Percentiles rank a stretch among this genome's conserved stretches.
phyloP scores from a whole-genome alignment of 1,139 yeast genomes.

The Hemisphaericaspora subhashii region DNA sequence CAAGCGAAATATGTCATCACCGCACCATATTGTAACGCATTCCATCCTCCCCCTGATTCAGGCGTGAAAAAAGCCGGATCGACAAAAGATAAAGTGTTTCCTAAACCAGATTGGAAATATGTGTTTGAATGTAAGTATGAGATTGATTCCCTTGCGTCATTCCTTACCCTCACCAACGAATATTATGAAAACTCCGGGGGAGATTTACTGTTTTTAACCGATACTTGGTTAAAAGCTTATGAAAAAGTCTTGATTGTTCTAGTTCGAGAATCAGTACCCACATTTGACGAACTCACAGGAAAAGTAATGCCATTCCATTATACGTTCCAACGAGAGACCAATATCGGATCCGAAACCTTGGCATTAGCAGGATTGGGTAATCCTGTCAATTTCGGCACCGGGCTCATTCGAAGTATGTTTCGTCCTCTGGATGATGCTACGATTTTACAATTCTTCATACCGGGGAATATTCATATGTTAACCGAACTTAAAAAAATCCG shows the following conservation, averaged over 20 bases:
- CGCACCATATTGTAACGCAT: slow-evolving; percentile 87
- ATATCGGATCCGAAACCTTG: slow-evolving; percentile 77
- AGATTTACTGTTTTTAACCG: slow-evolving; percentile 52
- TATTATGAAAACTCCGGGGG: slow-evolving; percentile 56
- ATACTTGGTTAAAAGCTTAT: slow-evolving; percentile 61
- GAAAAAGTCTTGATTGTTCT: slow-evolving; percentile 53
- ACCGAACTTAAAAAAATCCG: slow-evolving; percentile 54
- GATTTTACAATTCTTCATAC: slow-evolving; percentile 75
- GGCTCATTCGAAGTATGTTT: slow-evolving; percentile 80
- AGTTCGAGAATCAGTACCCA: slow-evolving; percentile 60
- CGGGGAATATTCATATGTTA: slow-evolving; percentile 79
- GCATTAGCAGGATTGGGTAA: slow-evolving; percentile 79
- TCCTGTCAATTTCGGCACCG: slow-evolving; percentile 73
- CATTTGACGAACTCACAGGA: slow-evolving; percentile 62
- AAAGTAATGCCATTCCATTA: slow-evolving; percentile 51
- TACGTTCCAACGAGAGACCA: slow-evolving; percentile 71
- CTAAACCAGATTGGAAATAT: slow-evolving; percentile 64
- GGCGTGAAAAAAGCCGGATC: slow-evolving; percentile 53
- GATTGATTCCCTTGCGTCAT: slow-evolving; percentile 82
- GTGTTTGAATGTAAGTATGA: slow-evolving; percentile 93
- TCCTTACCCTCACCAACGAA: slow-evolving; percentile 71
- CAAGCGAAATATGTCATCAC: slow-evolving; percentile 63
- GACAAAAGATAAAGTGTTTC: slow-evolving; percentile 65
- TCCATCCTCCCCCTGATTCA: slow-evolving; percentile 77
- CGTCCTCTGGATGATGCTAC: slow-evolving; percentile 92